phyloP scores from a whole-genome alignment of 2,329 filamentous ascomycete genomes.

The Pseudonectria buxi region DNA sequence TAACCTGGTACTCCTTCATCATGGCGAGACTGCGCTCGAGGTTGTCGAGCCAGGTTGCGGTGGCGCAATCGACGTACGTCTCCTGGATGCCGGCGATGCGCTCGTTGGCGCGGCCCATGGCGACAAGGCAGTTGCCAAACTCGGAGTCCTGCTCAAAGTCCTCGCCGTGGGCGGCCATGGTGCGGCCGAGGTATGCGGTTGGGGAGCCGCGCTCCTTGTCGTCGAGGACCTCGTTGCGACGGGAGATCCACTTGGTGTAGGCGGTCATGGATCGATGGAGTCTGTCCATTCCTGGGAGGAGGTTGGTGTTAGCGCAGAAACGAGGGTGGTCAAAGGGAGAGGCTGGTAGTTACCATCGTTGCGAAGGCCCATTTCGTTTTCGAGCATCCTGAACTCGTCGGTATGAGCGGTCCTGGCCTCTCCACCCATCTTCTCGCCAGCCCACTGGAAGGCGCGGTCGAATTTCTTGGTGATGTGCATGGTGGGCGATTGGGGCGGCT shows the following conservation, averaged over 20 bases:
- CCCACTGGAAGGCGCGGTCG: constrained; percentile 96
- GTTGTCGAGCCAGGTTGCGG: constrained; percentile 82
- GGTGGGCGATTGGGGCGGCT: constrained; percentile 4
- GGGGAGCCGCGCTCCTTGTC: constrained; percentile 85
- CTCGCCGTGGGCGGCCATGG: constrained; percentile 83
- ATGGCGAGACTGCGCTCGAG: constrained; percentile 82
- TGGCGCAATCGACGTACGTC: constrained; percentile 69
- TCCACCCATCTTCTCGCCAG: constrained; percentile 89
- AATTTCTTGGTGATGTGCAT: constrained; percentile 74
- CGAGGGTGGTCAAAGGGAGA: neutral
- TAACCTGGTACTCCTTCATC: constrained; percentile 96
- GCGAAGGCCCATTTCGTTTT: constrained; percentile 82
- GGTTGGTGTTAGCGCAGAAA: constrained; percentile 6
- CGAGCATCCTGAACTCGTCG: constrained; percentile 85
- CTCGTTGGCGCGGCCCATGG: constrained; percentile 80
- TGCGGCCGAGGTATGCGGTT: constrained; percentile 69
- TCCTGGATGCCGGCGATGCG: constrained; percentile 81
- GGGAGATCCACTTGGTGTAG: constrained; percentile 84
- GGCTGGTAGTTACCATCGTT: constrained; percentile 60
- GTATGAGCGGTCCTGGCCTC: constrained; percentile 81
- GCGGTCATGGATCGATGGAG: constrained; percentile 78
- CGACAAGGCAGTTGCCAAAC: constrained; percentile 77
- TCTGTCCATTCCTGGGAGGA: constrained; percentile 69
- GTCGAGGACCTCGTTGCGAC: constrained; percentile 69
- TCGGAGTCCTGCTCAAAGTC: constrained; percentile 89